phyloP scores from a whole-genome alignment of 768 basidiomycete species.

The Pleurotus citrinopileatus region DNA sequence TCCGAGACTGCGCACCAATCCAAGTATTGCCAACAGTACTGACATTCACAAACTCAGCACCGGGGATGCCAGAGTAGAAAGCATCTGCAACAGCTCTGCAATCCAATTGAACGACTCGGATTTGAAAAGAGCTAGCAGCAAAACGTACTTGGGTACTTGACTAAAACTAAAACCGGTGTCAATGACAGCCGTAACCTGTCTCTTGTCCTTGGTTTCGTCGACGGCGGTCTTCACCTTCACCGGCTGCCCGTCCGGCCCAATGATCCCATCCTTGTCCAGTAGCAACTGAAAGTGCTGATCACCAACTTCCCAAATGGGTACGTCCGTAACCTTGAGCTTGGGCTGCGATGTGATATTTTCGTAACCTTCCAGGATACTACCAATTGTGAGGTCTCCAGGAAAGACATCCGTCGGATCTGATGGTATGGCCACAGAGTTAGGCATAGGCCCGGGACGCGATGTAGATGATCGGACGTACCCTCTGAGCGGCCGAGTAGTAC shows the following conservation, averaged over 20 bases:
- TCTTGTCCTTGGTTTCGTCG: constrained; percentile 10
- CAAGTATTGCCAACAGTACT: constrained; percentile 6
- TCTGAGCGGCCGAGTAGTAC: constrained; percentile 15
- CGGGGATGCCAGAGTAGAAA: constrained; percentile 20
- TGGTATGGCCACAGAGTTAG: neutral
- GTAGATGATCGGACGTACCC: neutral
- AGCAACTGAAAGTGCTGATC: constrained; percentile 18
- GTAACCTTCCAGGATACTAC: constrained; percentile 16
- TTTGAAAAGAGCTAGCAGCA: no score
- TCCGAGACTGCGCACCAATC: constrained; percentile 10
- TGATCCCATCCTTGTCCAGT: constrained; percentile 16
- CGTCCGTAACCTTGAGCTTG: constrained; percentile 17
- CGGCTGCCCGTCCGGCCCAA: constrained; percentile 20
- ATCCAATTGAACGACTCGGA: no score
- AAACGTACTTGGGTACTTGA: constrained; percentile 8
- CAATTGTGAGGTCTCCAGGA: constrained; percentile 20
- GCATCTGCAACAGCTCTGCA: constrained; percentile 17
- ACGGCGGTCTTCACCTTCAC: constrained; percentile 14
- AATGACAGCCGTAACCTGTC: constrained; percentile 15
- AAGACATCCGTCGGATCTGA: constrained; percentile 2
- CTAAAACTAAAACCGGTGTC: constrained; percentile 19
- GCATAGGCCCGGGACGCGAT: neutral
- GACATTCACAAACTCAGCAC: constrained; percentile 13
- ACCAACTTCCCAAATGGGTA: constrained; percentile 7
- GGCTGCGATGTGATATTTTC: constrained; percentile 16